Evolutionary conservation across 257 asterid species (phyloP).

Genomic region (Ophiorrhiza pumila): DNA sequence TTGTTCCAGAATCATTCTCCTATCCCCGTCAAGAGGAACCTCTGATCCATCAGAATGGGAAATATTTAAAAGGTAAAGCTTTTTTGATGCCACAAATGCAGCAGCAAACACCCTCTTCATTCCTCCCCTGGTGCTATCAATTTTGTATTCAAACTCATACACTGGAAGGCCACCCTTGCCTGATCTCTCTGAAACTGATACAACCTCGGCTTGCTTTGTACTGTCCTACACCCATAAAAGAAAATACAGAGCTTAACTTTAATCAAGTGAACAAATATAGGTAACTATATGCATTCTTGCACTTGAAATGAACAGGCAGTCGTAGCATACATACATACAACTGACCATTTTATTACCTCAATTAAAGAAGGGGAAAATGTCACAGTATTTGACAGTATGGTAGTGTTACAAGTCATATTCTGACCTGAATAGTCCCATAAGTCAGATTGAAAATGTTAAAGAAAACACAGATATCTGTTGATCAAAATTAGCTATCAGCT

Average conservation of each 20-base stretch:
- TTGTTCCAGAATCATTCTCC: conserved; percentile 55
- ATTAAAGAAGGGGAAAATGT: no score
- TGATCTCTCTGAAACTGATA: conserved; percentile 68
- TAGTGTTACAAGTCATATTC: no score
- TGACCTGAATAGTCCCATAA: not conserved
- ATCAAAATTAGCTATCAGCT: not conserved
- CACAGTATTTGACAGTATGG: no score
- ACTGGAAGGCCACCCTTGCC: conserved; percentile 64
- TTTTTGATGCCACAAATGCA: conserved; percentile 76
- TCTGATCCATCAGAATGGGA: conserved; percentile 62
- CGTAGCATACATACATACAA: not conserved
- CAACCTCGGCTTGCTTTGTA: conserved; percentile 76
- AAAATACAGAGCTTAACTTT: not conserved
- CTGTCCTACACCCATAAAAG: conserved; percentile 51
- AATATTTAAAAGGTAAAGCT: conserved; percentile 77
- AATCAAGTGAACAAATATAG: not conserved
- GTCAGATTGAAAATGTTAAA: not conserved
- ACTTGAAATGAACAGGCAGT: not conserved
- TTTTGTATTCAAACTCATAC: conserved; percentile 82
- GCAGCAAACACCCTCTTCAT: conserved; percentile 83
- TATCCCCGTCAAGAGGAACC: conserved; percentile 48
- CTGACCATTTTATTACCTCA: not conserved
- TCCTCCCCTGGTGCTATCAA: conserved; percentile 93
- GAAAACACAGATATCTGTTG: not conserved
- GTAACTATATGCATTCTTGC: not conserved